Evolutionary conservation across 2,329 filamentous ascomycete species (phyloP).

Genomic region (Aspergillus novofumigatus): DNA sequence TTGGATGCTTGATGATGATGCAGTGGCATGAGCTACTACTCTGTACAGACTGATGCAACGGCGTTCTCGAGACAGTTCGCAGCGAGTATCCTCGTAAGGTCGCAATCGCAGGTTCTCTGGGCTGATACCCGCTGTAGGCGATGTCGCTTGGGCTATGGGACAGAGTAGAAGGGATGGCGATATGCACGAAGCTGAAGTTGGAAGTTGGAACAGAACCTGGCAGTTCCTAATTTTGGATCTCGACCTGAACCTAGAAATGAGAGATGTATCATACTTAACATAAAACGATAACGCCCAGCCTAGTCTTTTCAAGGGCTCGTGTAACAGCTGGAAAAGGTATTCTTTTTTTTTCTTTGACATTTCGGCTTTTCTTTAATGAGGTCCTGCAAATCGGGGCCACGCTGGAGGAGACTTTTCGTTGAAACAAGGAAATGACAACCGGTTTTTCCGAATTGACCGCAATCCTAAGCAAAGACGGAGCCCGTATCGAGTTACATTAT

Average conservation of each 20-base stretch:
- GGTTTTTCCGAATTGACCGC: constrained; percentile 31
- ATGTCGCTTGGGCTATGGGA: constrained; percentile 5
- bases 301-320: constrained; percentile 6
- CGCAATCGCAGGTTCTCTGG: not conserved
- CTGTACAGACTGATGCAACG: not conserved
- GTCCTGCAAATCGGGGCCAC: constrained; percentile 30
- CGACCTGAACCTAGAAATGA: constrained; percentile 31
- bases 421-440: constrained; percentile 30
- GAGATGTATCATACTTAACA: constrained; percentile 34
- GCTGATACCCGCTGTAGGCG: not conserved
- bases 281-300: constrained; percentile 28
- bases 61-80: not conserved
- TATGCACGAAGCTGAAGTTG: not conserved
- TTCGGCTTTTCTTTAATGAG: constrained; percentile 27
- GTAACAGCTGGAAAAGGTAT: constrained; percentile 32
- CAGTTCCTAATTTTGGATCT: constrained; percentile 28
- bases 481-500: constrained; percentile 39
- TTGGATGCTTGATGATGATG: not conserved
- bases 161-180: constrained; percentile 1
- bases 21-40: not conserved
- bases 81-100: not conserved
- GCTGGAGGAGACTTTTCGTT: constrained; percentile 22
- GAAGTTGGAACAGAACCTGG: constrained; percentile 10
- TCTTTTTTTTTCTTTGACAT: constrained; percentile 34
- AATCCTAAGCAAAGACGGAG: constrained; percentile 35